A percentile compares a stretch with the other conserved stretches of the same genome.
These are phyloP conservation scores for Clitopilus hobsonii DNA, from an alignment of 768 basidiomycete species.

Conservation along the genomic window DNA sequence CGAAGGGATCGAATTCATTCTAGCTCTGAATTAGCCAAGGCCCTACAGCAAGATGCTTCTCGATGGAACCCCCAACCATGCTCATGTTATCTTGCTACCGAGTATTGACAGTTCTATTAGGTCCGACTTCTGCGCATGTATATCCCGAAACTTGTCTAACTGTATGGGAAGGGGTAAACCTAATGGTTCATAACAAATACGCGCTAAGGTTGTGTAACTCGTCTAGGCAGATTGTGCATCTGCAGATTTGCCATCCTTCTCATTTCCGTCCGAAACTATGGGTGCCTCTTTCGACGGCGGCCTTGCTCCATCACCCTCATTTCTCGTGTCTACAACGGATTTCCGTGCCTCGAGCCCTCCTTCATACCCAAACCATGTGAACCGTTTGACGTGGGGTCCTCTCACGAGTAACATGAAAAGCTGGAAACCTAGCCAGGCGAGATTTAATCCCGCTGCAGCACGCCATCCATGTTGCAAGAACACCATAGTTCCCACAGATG, in stretches of 20 bases:
- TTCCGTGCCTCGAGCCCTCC: conserved; percentile 47
- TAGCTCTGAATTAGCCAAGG: too few relatives aligned
- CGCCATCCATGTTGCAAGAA: conserved; percentile 72
- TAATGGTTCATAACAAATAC: too few relatives aligned
- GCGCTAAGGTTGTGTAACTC: too few relatives aligned
- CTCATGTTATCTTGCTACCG: too few relatives aligned
- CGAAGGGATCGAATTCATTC: too few relatives aligned
- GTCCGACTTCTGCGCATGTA: neutral
- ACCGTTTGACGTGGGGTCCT: conserved; percentile 59
- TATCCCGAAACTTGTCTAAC: too few relatives aligned
- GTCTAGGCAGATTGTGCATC: too few relatives aligned
- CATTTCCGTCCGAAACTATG: too few relatives aligned
- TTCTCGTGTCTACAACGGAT: conserved; percentile 23
- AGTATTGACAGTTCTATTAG: neutral
- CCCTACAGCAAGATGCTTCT: too few relatives aligned
- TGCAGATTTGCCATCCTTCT: too few relatives aligned
- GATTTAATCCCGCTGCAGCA: conserved; percentile 52
- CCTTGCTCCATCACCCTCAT: neutral
- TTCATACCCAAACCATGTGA: conserved; percentile 63
- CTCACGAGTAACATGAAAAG: conserved; percentile 54
- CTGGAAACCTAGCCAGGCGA: conserved; percentile 56
- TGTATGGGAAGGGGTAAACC: too few relatives aligned
- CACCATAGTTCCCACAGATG: conserved; percentile 65
- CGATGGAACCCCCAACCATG: too few relatives aligned
- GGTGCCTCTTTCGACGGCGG: neutral